A percentile compares a stretch with the other conserved stretches of the same genome.
Evolutionary conservation across 108 stramenopile species (phyloP).

Genomic region (Cyclotella atomus): DNA sequence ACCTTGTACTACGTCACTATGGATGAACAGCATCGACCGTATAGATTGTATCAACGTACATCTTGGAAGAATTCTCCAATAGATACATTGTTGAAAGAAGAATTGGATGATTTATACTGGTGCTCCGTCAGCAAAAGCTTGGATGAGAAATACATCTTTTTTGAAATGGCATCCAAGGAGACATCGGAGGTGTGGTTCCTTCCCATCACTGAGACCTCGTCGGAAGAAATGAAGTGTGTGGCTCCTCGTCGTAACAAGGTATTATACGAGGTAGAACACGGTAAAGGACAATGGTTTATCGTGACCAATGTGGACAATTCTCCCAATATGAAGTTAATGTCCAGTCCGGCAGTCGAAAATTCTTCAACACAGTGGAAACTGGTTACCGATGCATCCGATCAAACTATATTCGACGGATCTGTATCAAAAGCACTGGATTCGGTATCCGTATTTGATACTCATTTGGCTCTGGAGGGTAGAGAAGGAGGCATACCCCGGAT

Average conservation of each 20-base stretch:
- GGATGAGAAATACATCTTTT: slow-evolving; percentile 66
- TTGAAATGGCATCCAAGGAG: slow-evolving; percentile 71
- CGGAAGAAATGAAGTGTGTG: slow-evolving; percentile 59
- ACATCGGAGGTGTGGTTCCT: slow-evolving; percentile 84
- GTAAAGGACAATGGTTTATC: slow-evolving; percentile 64
- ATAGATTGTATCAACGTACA: slow-evolving; percentile 61
- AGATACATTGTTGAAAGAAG: slow-evolving; percentile 85
- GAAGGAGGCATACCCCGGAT: slow-evolving; percentile 68
- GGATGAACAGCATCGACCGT: slow-evolving; percentile 82
- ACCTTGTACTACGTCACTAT: slow-evolving; percentile 84
- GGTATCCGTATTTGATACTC: slow-evolving; percentile 54
- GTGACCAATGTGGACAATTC: slow-evolving; percentile 67
- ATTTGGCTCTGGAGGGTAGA: slow-evolving; percentile 65
- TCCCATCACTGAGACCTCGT: slow-evolving; percentile 39
- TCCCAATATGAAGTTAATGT: slow-evolving; percentile 79
- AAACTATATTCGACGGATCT: slow-evolving; percentile 65
- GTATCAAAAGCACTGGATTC: slow-evolving; percentile 48
- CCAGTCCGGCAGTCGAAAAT: slow-evolving; percentile 49
- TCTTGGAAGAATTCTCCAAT: slow-evolving; percentile 34
- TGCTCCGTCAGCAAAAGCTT: slow-evolving; percentile 51
- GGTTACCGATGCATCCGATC: slow-evolving; percentile 31
- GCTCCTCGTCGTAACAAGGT: slow-evolving; percentile 65
- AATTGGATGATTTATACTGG: slow-evolving; percentile 78
- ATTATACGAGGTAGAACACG: slow-evolving; percentile 71
- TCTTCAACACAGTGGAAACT: slow-evolving; percentile 57